Conservation (phyloP, 306 rosid genomes). For the Mimosa pudica region DNA sequence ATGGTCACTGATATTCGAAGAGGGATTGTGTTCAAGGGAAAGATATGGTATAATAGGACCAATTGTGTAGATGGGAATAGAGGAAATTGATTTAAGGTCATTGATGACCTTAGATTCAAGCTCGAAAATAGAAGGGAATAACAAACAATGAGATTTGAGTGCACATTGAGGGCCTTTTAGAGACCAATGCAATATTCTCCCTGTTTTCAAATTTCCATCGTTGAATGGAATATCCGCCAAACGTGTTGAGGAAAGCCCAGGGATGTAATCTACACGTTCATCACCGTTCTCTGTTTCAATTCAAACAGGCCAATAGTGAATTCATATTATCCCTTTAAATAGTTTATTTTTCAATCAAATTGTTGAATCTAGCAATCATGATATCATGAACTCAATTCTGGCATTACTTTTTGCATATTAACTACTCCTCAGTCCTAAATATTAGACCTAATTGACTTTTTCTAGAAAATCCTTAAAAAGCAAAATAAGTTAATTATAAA, state of each 20-base stretch:
- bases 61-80: constrained; percentile 45
- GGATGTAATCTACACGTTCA: constrained; percentile 43
- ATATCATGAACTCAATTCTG: too few species aligned
- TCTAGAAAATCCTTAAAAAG: too few species aligned
- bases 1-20: background rate
- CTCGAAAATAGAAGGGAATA: constrained; percentile 47
- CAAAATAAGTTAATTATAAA: too few species aligned
- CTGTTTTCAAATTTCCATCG: background rate
- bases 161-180: constrained; percentile 32
- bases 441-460: too few species aligned
- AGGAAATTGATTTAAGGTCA: constrained; percentile 33
- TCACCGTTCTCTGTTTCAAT: constrained; percentile 35
- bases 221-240: constrained; percentile 37
- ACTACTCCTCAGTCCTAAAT: too few species aligned
- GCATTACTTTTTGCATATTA: too few species aligned
- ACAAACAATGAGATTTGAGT: constrained; percentile 43
- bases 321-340: background rate
- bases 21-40: constrained; percentile 1
- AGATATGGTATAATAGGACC: constrained; percentile 56
- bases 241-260: constrained; percentile 36
- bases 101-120: constrained; percentile 46
- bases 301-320: background rate
- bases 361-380: too few species aligned
- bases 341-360: too few species aligned
- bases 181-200: constrained; percentile 19